Evolutionary conservation across 2,329 filamentous ascomycete species (phyloP).

Genomic region (Aureobasidium sp.): DNA sequence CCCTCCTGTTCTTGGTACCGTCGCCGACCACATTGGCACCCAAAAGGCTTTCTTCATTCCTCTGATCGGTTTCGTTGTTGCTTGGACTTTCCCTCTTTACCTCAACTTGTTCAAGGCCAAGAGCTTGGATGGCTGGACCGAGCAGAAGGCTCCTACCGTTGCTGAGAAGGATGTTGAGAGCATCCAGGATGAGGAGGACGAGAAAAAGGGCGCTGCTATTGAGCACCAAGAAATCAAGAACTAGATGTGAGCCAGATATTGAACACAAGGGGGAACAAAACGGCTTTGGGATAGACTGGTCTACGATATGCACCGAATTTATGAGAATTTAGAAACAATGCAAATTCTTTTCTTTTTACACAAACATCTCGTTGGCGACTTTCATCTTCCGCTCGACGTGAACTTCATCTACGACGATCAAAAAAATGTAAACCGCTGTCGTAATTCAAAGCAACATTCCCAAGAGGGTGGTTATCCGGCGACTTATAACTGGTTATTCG

Average conservation of each 20-base stretch:
- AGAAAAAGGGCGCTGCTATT: constrained; percentile 11
- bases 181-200: not conserved
- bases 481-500: too few relatives aligned
- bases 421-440: too few relatives aligned
- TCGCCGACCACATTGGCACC: constrained; percentile 56
- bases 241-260: not conserved
- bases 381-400: too few relatives aligned
- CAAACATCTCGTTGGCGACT: too few relatives aligned
- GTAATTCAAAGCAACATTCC: too few relatives aligned
- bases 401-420: too few relatives aligned
- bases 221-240: constrained; percentile 3
- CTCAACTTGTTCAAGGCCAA: constrained; percentile 60
- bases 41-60: constrained; percentile 62
- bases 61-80: constrained; percentile 43
- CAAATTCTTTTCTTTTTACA: too few relatives aligned
- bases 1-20: constrained; percentile 63
- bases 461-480: too few relatives aligned
- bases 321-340: too few relatives aligned
- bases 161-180: constrained; percentile 29
- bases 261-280: too few relatives aligned
- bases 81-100: constrained; percentile 40
- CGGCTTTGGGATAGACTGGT: not conserved
- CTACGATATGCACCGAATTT: not conserved
- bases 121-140: constrained; percentile 48
- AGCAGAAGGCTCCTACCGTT: constrained; percentile 40